These are phyloP conservation scores for Verticillium zaregamsianum DNA, from an alignment of 2,329 filamentous ascomycete species.

Conservation along the genomic window DNA sequence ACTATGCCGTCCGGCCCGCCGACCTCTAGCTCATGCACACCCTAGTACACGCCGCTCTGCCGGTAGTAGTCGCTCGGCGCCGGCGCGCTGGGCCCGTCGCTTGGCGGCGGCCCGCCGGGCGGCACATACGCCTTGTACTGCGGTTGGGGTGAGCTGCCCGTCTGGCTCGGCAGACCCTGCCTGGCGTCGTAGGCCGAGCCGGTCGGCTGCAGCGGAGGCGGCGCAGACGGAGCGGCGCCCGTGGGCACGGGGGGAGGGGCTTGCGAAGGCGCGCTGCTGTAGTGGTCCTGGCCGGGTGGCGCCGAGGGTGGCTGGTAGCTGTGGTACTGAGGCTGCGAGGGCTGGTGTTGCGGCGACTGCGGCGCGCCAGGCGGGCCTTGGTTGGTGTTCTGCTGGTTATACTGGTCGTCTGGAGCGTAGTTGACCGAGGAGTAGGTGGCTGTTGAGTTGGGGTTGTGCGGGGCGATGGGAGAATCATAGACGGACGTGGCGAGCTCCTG, in stretches of 20 bases:
- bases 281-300: constrained; percentile 19
- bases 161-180: constrained; percentile 46
- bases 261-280: constrained; percentile 20
- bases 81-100: constrained; percentile 42
- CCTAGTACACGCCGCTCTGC: constrained; percentile 29
- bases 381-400: constrained; percentile 26
- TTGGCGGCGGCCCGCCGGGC: constrained; percentile 24
- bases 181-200: constrained; percentile 45
- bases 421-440: constrained; percentile 41
- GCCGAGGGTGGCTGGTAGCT: constrained; percentile 33
- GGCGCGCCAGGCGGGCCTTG: constrained; percentile 20
- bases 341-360: constrained; percentile 19
- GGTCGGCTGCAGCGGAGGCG: constrained; percentile 39
- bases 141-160: constrained; percentile 25
- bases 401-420: constrained; percentile 47
- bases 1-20: neutral
- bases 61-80: constrained; percentile 55
- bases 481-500: constrained; percentile 76
- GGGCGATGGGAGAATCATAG: constrained; percentile 68
- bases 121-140: constrained; percentile 61
- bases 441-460: constrained; percentile 40
- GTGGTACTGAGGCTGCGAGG: constrained; percentile 34
- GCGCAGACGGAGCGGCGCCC: constrained; percentile 36
- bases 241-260: constrained; percentile 28
- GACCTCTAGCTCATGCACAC: neutral